Evolutionary conservation across 2,329 filamentous ascomycete species (phyloP).

Genomic region (Seiridium unicorne): DNA sequence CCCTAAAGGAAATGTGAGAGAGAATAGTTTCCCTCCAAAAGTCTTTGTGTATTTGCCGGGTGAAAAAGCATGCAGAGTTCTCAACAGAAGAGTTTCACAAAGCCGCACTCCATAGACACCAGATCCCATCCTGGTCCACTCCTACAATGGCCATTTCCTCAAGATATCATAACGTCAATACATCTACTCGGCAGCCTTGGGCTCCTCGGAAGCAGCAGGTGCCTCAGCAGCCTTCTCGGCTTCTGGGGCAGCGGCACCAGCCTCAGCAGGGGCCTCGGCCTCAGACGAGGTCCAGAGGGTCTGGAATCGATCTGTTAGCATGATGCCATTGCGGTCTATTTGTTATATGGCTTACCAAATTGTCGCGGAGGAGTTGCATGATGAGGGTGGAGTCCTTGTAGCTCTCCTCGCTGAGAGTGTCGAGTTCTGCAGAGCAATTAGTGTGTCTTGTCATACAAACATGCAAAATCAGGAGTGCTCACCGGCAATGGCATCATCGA

Average conservation of each 20-base stretch:
- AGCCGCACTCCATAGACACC: slow-evolving; percentile 64
- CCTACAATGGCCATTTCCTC: slow-evolving; percentile 33
- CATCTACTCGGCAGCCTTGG: slow-evolving; percentile 65
- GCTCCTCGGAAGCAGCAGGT: slow-evolving; percentile 56
- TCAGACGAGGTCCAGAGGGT: slow-evolving; percentile 99
- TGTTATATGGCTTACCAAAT: slow-evolving; percentile 65
- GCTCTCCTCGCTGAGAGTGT: slow-evolving; percentile 96
- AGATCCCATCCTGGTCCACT: slow-evolving; percentile 45
- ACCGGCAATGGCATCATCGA: slow-evolving; percentile 91
- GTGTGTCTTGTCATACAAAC: slow-evolving; percentile 4
- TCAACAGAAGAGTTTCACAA: slow-evolving; percentile 43
- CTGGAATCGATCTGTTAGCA: slow-evolving; percentile 46
- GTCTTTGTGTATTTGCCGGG: slow-evolving; percentile 44
- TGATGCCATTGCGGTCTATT: neutral
- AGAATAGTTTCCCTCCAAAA: slow-evolving; percentile 21
- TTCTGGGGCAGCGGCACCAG: slow-evolving; percentile 52
- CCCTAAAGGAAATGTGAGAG: slow-evolving; percentile 23
- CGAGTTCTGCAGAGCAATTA: slow-evolving; percentile 66
- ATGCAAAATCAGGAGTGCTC: slow-evolving; percentile 15
- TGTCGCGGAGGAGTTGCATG: slow-evolving; percentile 98
- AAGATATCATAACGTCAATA: slow-evolving; percentile 39
- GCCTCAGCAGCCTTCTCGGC: slow-evolving; percentile 55
- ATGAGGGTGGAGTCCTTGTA: slow-evolving; percentile 99
- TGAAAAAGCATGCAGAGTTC: slow-evolving; percentile 50
- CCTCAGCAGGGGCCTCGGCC: slow-evolving; percentile 69